Base-by-base conservation (phyloP, 495 filamentous ascomycete genomes). In the Hypomontagnella monticulosa region DNA sequence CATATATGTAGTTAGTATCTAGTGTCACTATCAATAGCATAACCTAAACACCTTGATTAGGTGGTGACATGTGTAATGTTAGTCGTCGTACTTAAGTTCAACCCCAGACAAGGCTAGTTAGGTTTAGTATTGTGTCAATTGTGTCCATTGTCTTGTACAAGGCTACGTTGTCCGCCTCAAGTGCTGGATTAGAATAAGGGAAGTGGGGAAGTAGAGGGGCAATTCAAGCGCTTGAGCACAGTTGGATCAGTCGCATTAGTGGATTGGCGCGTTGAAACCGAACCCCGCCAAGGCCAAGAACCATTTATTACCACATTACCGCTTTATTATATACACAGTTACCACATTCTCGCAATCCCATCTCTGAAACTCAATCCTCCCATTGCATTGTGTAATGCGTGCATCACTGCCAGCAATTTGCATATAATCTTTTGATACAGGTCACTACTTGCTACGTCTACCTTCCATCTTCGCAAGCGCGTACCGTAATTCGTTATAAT, bases 251-350 rank as follows among this genome's bases (percentile, higher is more conserved):
- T 61, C 55, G 61, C 61, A 69, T 69, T 65, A 70, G 66, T 57
- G 52, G 54, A 70, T 66, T 66, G 46, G 52, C 36, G 57, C 57
- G 61, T 61, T 70, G 66, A 70, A 69, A 66, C 58, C 47, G n/a
- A 40, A 67, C 61, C 66, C 66, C 66, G 50, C 57, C 63, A 60
- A 61, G 54, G 55, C 61, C 56, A 66, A 61, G 51, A 41, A 54
- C 49, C 52, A 57, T 7, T 7, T 4, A 41, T 30, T 36, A 53
- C 47, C 52, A 43, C 47, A 36, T 47, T 41, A 60, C 46, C 33
- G 41, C 50, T 27, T 50, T 50, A 48, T n/a, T n/a, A n/a, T n/a
- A n/a, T n/a, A n/a, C n/a, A n/a, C n/a, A n/a, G n/a, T n/a, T 56
- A 50, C 27, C 43, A 62, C 49, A 51, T 63, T 61, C 57, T 67